Base-by-base conservation (phyloP, 2,329 filamentous ascomycete species). In the Xylogone sp. region DNA sequence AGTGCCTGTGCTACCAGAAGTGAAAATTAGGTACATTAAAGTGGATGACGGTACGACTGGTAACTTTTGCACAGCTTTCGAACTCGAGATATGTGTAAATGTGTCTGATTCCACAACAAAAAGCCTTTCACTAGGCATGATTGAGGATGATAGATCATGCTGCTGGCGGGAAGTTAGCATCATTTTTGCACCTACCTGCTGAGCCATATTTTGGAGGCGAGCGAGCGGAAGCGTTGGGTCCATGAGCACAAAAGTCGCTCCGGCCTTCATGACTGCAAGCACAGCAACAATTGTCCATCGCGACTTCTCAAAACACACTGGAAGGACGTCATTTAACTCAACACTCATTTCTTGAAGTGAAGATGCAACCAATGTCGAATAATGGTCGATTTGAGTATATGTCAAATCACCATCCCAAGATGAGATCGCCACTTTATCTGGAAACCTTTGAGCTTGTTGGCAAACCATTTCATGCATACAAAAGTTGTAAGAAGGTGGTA, bases 381-480 rank as follows among this genome's bases (percentile, higher is more conserved):
- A 56, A 12, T 52, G 20, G n/a, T 66, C 61, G 18, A 65, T 27
- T 47, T 60, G 48, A 3, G 29, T 39, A 22, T 63, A 62, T 18
- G 55, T 60, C 42, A 64, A 45, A n/a, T 61, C 56, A 48, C 68
- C 68, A 43, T 61, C 57, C 63, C 62, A 65, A 3, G 63, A 60
- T 27, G 42, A 22, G 9, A 72, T 63, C 7, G 70, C 71, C 3
- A 60, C 45, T 49, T 70, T 70, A 2, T 69, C 59, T 0, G 69
- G 67, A 13, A 64, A 55, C 10, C 59, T 53, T 42, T 54, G 54
- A 13, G 69, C 68, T 59, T 65, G 70, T 48, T 74, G 62, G 3
- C 69, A 61, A 16, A 79, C 62, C 50, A 76, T 67, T 1, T 75
- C 71, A 53, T 78, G 74, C 67, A 75, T 75, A 59, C 75, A 76